These are phyloP conservation scores for Ophiostoma ulmi DNA, from an alignment of 2,329 filamentous ascomycete genomes.

Conservation along the genomic window DNA sequence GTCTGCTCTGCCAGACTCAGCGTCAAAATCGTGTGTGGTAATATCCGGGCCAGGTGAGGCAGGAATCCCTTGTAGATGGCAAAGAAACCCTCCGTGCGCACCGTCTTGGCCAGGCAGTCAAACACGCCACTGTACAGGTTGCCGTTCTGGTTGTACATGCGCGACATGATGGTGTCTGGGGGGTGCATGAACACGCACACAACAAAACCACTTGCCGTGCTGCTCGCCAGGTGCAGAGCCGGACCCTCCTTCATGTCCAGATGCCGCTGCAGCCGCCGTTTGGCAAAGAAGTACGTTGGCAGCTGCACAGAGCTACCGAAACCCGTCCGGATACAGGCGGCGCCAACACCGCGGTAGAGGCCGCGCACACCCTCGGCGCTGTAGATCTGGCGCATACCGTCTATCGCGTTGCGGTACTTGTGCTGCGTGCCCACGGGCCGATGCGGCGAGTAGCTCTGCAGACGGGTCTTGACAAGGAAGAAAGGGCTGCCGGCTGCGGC, in stretches of 20 bases:
- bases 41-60: constrained; percentile 85
- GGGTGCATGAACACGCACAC: constrained; percentile 98
- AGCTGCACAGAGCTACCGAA: constrained; percentile 95
- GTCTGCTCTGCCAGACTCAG: constrained; percentile 94
- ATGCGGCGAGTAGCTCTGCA: constrained; percentile 91
- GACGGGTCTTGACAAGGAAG: constrained; percentile 93
- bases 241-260: constrained; percentile 87
- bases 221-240: constrained; percentile 81
- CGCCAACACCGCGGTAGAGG: constrained; percentile 82
- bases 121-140: constrained; percentile 93
- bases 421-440: constrained; percentile 96
- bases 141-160: constrained; percentile 97
- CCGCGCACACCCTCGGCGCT: constrained; percentile 69
- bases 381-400: constrained; percentile 80
- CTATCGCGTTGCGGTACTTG: constrained; percentile 75
- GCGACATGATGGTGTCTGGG: constrained; percentile 97
- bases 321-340: constrained; percentile 92
- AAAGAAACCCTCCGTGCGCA: constrained; percentile 82
- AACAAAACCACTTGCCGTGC: constrained; percentile 85
- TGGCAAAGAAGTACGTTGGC: constrained; percentile 97
- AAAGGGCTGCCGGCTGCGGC: constrained; percentile 92
- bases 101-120: constrained; percentile 85
- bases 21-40: constrained; percentile 93
- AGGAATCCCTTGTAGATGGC: constrained; percentile 98
- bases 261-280: constrained; percentile 75